Conservation (phyloP, 805 yeast genomes). For the Limtongozyma cylindracea region DNA sequence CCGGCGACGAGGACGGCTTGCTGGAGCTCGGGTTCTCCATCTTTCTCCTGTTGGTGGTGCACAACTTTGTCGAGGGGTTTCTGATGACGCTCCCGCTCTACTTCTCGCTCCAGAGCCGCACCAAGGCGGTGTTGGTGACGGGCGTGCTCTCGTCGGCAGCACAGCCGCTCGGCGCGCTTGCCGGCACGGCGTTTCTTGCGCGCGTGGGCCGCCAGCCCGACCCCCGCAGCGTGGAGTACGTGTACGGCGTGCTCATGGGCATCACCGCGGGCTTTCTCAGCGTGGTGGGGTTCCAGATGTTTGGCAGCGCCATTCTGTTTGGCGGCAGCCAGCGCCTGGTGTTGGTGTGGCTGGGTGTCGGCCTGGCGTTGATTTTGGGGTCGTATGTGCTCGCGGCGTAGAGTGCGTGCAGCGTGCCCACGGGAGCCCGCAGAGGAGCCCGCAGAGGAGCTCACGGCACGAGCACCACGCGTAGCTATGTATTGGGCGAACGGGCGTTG, state of each 20-base stretch:
- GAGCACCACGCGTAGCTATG: too few species aligned
- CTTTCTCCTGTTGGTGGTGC: constrained; percentile 65
- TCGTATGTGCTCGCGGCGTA: too few species aligned
- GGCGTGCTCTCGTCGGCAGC: constrained; percentile 58
- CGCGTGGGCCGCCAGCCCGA: constrained; percentile 9
- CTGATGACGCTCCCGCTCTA: constrained; percentile 81
- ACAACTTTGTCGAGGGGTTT: constrained; percentile 86
- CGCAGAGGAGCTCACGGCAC: too few species aligned
- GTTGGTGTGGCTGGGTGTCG: constrained; percentile 30
- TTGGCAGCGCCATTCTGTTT: constrained; percentile 57
- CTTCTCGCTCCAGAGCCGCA: constrained; percentile 29
- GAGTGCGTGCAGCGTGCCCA: too few species aligned
- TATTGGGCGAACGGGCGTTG: too few species aligned
- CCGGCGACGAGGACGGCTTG: too few species aligned
- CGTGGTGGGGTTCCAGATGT: constrained; percentile 69
- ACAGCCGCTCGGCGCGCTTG: constrained; percentile 73
- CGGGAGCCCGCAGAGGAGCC: too few species aligned
- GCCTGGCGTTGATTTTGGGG: constrained; percentile 31
- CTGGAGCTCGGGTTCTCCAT: constrained; percentile 55
- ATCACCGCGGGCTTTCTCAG: constrained; percentile 67
- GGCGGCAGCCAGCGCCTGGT: constrained; percentile 34
- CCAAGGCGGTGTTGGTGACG: constrained; percentile 37
- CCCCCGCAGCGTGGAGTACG: constrained; percentile 6
- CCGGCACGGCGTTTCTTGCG: constrained; percentile 26
- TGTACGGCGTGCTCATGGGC: constrained; percentile 39